These are phyloP conservation scores for Entomortierella beljakovae DNA, from an alignment of 192 early-diverging fungal genomes.

Conservation along the genomic window DNA sequence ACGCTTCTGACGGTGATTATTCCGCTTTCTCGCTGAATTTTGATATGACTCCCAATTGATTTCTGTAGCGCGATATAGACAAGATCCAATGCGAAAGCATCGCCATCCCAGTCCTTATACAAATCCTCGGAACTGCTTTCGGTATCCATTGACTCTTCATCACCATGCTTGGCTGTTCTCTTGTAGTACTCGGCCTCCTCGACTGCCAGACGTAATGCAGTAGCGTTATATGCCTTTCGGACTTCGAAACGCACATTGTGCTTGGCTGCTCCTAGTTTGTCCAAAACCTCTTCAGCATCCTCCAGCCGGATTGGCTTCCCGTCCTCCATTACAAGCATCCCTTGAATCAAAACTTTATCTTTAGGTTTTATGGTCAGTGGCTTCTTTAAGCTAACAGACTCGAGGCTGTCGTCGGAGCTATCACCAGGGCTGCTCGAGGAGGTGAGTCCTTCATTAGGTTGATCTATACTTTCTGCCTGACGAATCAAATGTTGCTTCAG, in stretches of 20 bases:
- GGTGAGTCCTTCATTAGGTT: constrained; percentile 22
- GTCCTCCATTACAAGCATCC: constrained; percentile 57
- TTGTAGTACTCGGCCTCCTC: constrained; percentile 26
- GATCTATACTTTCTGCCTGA: constrained; percentile 18
- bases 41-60: constrained; percentile 42
- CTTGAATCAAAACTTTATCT: constrained; percentile 56
- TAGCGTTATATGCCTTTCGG: constrained; percentile 50
- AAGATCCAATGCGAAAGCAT: constrained; percentile 47
- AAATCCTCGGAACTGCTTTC: neutral
- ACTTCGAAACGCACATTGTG: constrained; percentile 55
- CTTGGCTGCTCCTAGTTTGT: constrained; percentile 35
- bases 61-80: constrained; percentile 45
- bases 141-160: constrained; percentile 9
- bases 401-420: constrained; percentile 18
- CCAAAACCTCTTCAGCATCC: constrained; percentile 48
- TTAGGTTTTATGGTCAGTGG: constrained; percentile 29
- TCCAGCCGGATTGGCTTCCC: constrained; percentile 52
- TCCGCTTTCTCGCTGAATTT: constrained; percentile 12
- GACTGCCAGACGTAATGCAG: constrained; percentile 24
- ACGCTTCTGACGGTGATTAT: constrained; percentile 33
- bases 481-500: constrained; percentile 57
- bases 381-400: constrained; percentile 9
- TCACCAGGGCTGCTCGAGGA: constrained; percentile 32
- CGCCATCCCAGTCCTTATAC: constrained; percentile 34
- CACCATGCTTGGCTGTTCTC: neutral